Conservation (phyloP, 495 filamentous ascomycete species). For the Aspergillus ostianus region DNA sequence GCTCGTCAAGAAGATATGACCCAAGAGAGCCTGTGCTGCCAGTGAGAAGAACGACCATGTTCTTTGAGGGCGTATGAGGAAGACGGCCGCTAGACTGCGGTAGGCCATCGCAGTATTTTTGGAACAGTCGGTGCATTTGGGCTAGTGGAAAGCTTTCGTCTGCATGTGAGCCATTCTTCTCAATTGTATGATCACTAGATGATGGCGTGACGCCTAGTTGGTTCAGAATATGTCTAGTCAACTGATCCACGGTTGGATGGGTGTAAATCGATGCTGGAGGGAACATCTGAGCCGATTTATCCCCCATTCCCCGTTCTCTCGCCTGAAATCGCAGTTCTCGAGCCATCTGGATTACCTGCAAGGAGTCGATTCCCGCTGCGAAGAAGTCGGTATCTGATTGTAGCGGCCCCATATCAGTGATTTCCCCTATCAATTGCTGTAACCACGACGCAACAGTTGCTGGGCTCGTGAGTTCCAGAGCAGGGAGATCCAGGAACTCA, state of each 20-base stretch:
- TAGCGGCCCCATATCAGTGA: constrained; percentile 25
- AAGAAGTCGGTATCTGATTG: constrained; percentile 12
- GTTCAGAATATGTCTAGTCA: constrained; percentile 5
- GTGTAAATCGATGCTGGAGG: constrained; percentile 11
- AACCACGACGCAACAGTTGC: neutral
- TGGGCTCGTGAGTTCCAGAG: neutral
- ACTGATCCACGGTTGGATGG: constrained; percentile 7
- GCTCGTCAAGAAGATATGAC: constrained; percentile 4
- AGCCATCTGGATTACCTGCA: constrained; percentile 15
- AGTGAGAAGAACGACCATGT: constrained; percentile 4
- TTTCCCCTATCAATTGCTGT: constrained; percentile 4
- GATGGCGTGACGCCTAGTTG: neutral
- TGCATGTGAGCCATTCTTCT: neutral
- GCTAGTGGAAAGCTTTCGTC: neutral
- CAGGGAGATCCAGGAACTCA: constrained; percentile 1
- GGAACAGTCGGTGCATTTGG: constrained; percentile 4
- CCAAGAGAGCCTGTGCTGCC: constrained; percentile 5
- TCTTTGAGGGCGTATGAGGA: neutral
- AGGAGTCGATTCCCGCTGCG: constrained; percentile 14
- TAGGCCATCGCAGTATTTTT: constrained; percentile 13
- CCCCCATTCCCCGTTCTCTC: neutral
- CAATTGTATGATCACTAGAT: neutral
- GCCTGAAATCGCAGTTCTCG: constrained; percentile 15
- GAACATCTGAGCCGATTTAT: neutral
- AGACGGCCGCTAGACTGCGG: constrained; percentile 1